Evolutionary conservation across 1,284 basidiomycete species (phyloP).

Genomic region (Boletus semigastroideus): DNA sequence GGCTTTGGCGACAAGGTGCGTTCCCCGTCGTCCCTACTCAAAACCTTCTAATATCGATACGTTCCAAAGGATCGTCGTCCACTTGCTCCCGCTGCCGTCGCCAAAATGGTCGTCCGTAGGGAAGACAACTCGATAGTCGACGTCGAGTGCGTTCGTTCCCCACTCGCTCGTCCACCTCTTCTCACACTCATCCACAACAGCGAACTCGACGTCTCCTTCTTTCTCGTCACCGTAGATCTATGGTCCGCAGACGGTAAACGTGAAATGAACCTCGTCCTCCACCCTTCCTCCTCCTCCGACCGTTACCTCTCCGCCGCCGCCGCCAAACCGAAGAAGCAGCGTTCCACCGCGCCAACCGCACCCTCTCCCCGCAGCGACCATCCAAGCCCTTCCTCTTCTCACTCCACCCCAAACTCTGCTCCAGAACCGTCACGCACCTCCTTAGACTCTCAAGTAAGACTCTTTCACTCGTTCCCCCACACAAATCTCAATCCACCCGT

Average conservation of each 20-base stretch:
- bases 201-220: constrained; percentile 81
- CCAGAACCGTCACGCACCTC: constrained; percentile 29
- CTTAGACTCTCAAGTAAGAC: constrained; percentile 33
- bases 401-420: constrained; percentile 32
- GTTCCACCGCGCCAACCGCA: constrained; percentile 36
- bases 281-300: constrained; percentile 71
- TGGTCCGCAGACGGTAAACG: constrained; percentile 80
- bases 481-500: constrained; percentile 7
- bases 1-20: constrained; percentile 91
- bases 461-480: background rate
- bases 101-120: constrained; percentile 70
- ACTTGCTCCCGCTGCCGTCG: constrained; percentile 85
- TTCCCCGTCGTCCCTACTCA: constrained; percentile 5
- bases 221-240: constrained; percentile 85
- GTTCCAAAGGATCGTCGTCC: constrained; percentile 78
- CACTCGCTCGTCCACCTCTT: constrained; percentile 10
- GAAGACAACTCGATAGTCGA: constrained; percentile 71
- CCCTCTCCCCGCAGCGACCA: constrained; percentile 40
- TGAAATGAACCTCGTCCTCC: constrained; percentile 84
- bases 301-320: constrained; percentile 60
- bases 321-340: constrained; percentile 52
- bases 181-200: constrained; percentile 41
- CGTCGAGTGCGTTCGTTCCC: constrained; percentile 60
- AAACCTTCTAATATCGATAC: background rate
- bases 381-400: constrained; percentile 36